These are phyloP conservation scores for Vigna mungo DNA, from an alignment of 306 rosid genomes.

Conservation along the genomic window DNA sequence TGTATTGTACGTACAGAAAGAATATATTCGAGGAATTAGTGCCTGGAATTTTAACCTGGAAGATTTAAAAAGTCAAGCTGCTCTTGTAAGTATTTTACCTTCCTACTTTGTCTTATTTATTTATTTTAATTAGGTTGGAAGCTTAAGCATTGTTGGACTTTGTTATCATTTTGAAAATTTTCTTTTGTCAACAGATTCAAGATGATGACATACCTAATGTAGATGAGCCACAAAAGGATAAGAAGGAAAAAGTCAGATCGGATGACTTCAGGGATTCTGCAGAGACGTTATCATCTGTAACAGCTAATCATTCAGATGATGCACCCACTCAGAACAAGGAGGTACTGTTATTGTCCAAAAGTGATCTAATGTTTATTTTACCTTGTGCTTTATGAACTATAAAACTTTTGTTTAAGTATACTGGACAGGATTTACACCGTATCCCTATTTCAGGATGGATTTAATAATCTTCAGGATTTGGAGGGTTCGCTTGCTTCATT, in stretches of 20 bases:
- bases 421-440: slow-evolving; percentile 24
- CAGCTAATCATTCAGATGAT: slow-evolving; percentile 60
- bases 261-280: slow-evolving; percentile 58
- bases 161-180: slow-evolving; percentile 14
- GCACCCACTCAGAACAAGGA: slow-evolving; percentile 60
- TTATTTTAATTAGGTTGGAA: slow-evolving; percentile 24
- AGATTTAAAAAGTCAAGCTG: slow-evolving; percentile 95
- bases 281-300: slow-evolving; percentile 51
- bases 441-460: slow-evolving; percentile 72
- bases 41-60: slow-evolving; percentile 99
- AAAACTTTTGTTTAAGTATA: slow-evolving; percentile 11
- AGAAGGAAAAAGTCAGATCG: slow-evolving; percentile 52
- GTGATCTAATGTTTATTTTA: slow-evolving; percentile 30
- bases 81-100: slow-evolving; percentile 76
- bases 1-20: slow-evolving; percentile 68
- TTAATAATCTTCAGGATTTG: slow-evolving; percentile 76
- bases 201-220: slow-evolving; percentile 66
- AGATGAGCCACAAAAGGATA: slow-evolving; percentile 59
- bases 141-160: slow-evolving; percentile 29
- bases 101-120: slow-evolving; percentile 37
- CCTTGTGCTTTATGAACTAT: slow-evolving; percentile 30
- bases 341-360: slow-evolving; percentile 53
- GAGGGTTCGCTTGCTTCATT: slow-evolving; percentile 87
- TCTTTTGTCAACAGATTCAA: slow-evolving; percentile 72
- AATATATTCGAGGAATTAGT: slow-evolving; percentile 98